Conservation (phyloP, 257 asterid genomes). For the Sherardia arvensis region DNA sequence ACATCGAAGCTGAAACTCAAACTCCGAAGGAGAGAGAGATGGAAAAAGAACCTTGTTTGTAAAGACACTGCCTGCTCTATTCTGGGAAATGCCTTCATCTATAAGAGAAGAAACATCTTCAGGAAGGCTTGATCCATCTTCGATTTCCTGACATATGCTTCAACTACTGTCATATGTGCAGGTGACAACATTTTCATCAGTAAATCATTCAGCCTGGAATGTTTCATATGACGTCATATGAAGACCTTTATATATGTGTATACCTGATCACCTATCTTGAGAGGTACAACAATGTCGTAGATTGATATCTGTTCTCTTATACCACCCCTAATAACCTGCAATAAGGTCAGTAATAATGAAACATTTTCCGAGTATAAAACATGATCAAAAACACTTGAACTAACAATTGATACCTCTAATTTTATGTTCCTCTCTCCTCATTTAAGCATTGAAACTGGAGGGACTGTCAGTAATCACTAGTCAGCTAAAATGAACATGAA, state of each 20-base stretch:
- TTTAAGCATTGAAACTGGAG: conserved; percentile 88
- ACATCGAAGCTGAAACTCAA: not conserved
- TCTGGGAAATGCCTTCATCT: conserved; percentile 82
- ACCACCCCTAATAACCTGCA: conserved; percentile 77
- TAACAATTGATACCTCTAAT: conserved; percentile 51
- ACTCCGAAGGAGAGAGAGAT: no score
- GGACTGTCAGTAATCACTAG: conserved; percentile 88
- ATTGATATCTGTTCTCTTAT: conserved; percentile 82
- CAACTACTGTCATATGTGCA: conserved; percentile 82
- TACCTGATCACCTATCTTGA: conserved; percentile 96
- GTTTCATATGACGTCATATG: no score
- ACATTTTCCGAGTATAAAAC: conserved; percentile 3
- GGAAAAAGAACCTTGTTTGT: conserved; percentile 49
- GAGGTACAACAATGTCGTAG: conserved; percentile 81
- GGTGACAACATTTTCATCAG: conserved; percentile 12
- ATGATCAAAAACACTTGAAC: no score
- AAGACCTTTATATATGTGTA: conserved; percentile 1
- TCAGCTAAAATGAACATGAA: conserved; percentile 46
- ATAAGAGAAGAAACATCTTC: conserved; percentile 51
- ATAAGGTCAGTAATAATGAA: not conserved
- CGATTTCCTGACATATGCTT: conserved; percentile 61
- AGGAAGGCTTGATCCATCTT: conserved; percentile 50
- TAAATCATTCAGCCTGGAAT: conserved; percentile 5
- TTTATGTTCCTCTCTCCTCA: conserved; percentile 81
- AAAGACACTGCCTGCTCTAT: conserved; percentile 84